Base-by-base conservation (phyloP, 1,139 yeast species). In the Magnusiomyces suaveolens region DNA sequence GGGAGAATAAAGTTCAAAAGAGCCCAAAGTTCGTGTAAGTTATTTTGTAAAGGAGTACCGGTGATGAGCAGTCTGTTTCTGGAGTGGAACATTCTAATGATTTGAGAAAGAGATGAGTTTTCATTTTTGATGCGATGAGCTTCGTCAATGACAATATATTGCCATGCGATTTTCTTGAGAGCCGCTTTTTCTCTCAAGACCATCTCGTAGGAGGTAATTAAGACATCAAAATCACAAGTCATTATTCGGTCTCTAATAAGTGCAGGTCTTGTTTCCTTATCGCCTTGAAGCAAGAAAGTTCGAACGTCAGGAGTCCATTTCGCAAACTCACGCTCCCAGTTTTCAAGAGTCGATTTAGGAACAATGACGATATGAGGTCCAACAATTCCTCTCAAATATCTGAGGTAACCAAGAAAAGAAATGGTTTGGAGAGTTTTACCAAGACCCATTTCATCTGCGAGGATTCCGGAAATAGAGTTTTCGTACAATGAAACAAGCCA, bases 371-470 rank as follows among this genome's bases (percentile, higher is more conserved):
- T 79, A 66, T 85, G 90, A 0, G 98, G 98, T 0, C 98, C 98
- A 56, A 81, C 82, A n/a, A 87, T 79, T 49, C 82, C 79, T 61
- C 82, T 82, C 56, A 84, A 75, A 64, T 87, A 87, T 60, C 97
- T 76, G 56, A 92, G 74, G 67, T 87, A 89, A 0, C 96, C 97
- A 54, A 92, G 72, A 63, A 92, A 90, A 14, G 58, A 56, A 48
- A 56, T 56, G 1, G 59, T 56, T 49, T 56, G 59, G 24, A 56
- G 33, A 1, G 98, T 92, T 66, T 92, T 92, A 58, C 98, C 98
- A 55, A 92, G 76, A 1, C 98, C 98, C 98, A 92, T 92, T 70
- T 92, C 98, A 70, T 92, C 98, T 4, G 98, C 98, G 55, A 92
- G 75, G 53, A 92, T 90, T 48, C 97, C 97, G 1, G 94, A 83